Evolutionary conservation across 257 asterid species (phyloP).

Genomic region (Euphrasia confusa): DNA sequence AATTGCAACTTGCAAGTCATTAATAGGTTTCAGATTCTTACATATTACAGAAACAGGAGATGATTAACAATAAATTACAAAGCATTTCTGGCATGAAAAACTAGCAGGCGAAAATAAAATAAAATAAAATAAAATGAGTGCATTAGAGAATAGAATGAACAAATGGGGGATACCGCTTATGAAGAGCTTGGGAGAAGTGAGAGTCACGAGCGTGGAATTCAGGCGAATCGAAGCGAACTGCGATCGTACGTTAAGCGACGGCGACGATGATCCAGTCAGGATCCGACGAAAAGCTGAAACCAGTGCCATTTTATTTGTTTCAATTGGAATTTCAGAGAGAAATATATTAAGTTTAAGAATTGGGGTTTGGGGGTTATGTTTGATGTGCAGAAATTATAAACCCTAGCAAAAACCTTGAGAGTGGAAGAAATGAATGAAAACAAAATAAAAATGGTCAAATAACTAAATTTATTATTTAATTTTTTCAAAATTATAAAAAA

Average conservation of each 20-base stretch:
- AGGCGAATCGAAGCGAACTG: constrained; percentile 55
- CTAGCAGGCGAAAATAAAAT: background rate
- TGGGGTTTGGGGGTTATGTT: constrained; percentile 9
- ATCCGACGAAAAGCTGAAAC: constrained; percentile 56
- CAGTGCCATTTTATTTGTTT: constrained; percentile 44
- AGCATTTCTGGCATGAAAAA: background rate
- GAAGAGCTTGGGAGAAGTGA: constrained; percentile 84
- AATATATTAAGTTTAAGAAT: background rate
- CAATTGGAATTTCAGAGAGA: background rate
- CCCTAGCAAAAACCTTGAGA: constrained; percentile 27
- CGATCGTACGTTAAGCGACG: constrained; percentile 39
- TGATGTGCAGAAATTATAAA: constrained; percentile 5
- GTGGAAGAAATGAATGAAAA: background rate
- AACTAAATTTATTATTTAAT: too few relatives aligned
- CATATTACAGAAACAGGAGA: constrained; percentile 2
- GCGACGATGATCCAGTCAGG: constrained; percentile 39
- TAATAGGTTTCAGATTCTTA: background rate
- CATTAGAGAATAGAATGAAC: background rate
- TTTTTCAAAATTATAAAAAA: too few relatives aligned
- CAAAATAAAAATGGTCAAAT: too few relatives aligned
- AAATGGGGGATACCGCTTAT: constrained; percentile 52
- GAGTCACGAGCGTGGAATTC: constrained; percentile 71
- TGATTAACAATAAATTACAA: background rate
- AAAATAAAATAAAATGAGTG: background rate
- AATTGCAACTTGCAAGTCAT: constrained; percentile 1